Evolutionary conservation across 306 rosid species (phyloP), one percentile per base, ranked within the genome.

Genomic region (Begonia peltatifolia): DNA sequence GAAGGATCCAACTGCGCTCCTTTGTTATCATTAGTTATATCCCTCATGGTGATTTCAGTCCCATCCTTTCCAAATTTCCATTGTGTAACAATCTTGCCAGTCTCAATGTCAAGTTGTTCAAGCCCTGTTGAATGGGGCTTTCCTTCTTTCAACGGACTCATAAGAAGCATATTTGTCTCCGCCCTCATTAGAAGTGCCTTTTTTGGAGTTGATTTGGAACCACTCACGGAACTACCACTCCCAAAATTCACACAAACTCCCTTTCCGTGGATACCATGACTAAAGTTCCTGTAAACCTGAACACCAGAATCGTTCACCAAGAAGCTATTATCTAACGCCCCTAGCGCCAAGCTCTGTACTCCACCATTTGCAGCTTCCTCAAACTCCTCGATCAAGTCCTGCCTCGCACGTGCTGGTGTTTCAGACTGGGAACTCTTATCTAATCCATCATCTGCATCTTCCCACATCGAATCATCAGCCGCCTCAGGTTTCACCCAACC

Each of bases 41-140:
- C 97, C 69, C 87, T 79, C 97, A 88, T 84, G 0, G 95, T 77
- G 23, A 88, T 52, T 22, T 82, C 89, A 0, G 79, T 36, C 6
- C 97, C 97, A 58, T 88, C 95, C 71, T 88, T 88, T 72, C 68
- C 93, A 50, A 88, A 88, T 79, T 88, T 88, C 97, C 97, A 84
- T 46, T 77, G 79, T 0, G 89, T 71, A 2, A 88, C 95, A 35
- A 84, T 67, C 76, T 84, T 88, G 12, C 95, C 93, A 0, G 84
- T 84, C 58, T 88, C 95, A 0, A 84, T 78, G 55, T 88, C 95
- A n/a, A 84, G 78, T 74, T 88, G 95, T 12, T 72, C 70, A 55
- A 88, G 80, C 64, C 79, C 76, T 2, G 71, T 55, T 15, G 87
- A 58, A 1, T 84, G 77, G 10, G 86, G 94, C 50, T 61, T 75